Percentiles rank a stretch among this genome's conserved stretches.
These are phyloP conservation scores for Ceratobasidium papillatum DNA, from an alignment of 1,284 basidiomycete genomes.

Conservation along the genomic window DNA sequence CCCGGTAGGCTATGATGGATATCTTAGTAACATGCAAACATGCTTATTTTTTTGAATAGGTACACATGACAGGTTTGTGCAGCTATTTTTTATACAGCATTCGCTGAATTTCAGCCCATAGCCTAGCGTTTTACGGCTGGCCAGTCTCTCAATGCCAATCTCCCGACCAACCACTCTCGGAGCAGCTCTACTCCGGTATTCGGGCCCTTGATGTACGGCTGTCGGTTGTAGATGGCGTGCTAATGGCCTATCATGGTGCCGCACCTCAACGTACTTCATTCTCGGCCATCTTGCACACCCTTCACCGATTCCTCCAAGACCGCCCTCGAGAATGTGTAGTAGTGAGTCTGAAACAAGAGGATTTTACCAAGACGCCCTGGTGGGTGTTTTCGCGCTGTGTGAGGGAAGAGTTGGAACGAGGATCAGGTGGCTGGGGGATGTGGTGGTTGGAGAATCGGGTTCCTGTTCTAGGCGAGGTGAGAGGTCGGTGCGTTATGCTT, in stretches of 20 bases:
- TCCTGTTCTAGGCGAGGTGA: constrained; percentile 78
- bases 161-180: constrained; percentile 58
- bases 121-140: constrained; percentile 84
- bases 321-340: constrained; percentile 65
- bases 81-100: constrained; percentile 5
- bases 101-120: constrained; percentile 47
- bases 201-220: constrained; percentile 84
- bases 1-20: constrained; percentile 64
- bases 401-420: constrained; percentile 63
- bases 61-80: constrained; percentile 73
- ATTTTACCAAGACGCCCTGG: constrained; percentile 59
- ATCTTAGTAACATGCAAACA: not conserved
- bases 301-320: constrained; percentile 70
- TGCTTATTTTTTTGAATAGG: constrained; percentile 50
- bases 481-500: constrained; percentile 83
- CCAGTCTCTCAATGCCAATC: constrained; percentile 76
- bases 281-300: constrained; percentile 63
- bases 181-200: constrained; percentile 67
- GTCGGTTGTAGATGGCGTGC: constrained; percentile 65
- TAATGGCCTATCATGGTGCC: constrained; percentile 82
- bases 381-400: constrained; percentile 70
- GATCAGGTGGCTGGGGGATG: constrained; percentile 63
- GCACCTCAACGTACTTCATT: constrained; percentile 76
- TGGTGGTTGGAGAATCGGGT: constrained; percentile 84
- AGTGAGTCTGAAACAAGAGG: constrained; percentile 88